A percentile compares a stretch with the other conserved stretches of the same genome.
phyloP scores from a whole-genome alignment of 176 grass and related monocot genomes.

The maize (Zea mays) region Zm-B73-REFERENCE-NAM-5.0 NC_050100.1:197826501-197827000 shows the following conservation, averaged over 20 bases:
- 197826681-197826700: not conserved
- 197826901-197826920: not conserved
- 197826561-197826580: too few species aligned
- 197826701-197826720: not conserved
- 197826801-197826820: not conserved
- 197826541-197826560: too few species aligned
- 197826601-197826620: too few species aligned
- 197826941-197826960: too few species aligned
- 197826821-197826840: not conserved
- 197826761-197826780: not conserved
- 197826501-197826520: too few species aligned
- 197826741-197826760: not conserved
- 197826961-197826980: constrained; percentile 36
- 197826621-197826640: not conserved
- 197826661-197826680: not conserved
- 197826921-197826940: not conserved
- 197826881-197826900: not conserved
- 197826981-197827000: not conserved
- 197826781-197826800: not conserved
- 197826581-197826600: too few species aligned
- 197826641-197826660: not conserved
- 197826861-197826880: not conserved
- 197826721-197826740: not conserved
- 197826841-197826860: not conserved
- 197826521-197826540: too few species aligned